phyloP scores from a whole-genome alignment of 805 yeast genomes.

The Pichia sporocuriosa region DNA sequence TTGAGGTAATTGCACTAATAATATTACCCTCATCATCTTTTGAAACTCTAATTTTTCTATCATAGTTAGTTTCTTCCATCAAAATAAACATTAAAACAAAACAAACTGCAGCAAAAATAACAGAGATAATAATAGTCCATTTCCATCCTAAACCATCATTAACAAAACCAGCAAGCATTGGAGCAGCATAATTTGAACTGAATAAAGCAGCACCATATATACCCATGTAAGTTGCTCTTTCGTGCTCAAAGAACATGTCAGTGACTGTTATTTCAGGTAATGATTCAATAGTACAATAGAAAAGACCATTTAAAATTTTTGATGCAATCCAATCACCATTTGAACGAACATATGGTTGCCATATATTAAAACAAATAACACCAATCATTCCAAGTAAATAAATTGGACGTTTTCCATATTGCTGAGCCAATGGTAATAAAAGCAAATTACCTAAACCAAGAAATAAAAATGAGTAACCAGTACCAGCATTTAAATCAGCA shows the following conservation, averaged over 20 bases:
- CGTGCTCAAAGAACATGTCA: constrained; percentile 47
- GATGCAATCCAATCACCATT: constrained; percentile 30
- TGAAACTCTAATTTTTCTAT: constrained; percentile 24
- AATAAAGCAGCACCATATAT: constrained; percentile 49
- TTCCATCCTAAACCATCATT: constrained; percentile 43
- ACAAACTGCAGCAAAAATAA: constrained; percentile 39
- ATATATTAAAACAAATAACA: constrained; percentile 25
- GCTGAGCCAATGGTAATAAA: constrained; percentile 33
- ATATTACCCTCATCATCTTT: constrained; percentile 21
- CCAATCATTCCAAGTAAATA: constrained; percentile 30
- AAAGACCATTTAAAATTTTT: constrained; percentile 27
- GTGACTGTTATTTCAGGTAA: constrained; percentile 43
- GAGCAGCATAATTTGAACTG: constrained; percentile 50
- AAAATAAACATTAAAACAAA: constrained; percentile 35
- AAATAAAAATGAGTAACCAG: constrained; percentile 36
- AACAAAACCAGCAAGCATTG: constrained; percentile 53
- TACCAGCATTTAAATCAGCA: constrained; percentile 31
- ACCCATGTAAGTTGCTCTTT: constrained; percentile 41
- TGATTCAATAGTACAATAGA: constrained; percentile 37
- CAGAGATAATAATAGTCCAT: constrained; percentile 46
- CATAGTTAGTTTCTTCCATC: constrained; percentile 52
- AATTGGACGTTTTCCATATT: constrained; percentile 34
- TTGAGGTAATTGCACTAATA: constrained; percentile 20
- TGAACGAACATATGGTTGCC: constrained; percentile 30
- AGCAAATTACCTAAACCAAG: constrained; percentile 35